These are phyloP conservation scores for Tylopilus sp. DNA, from an alignment of 1,284 basidiomycete species.

Conservation along the genomic window DNA sequence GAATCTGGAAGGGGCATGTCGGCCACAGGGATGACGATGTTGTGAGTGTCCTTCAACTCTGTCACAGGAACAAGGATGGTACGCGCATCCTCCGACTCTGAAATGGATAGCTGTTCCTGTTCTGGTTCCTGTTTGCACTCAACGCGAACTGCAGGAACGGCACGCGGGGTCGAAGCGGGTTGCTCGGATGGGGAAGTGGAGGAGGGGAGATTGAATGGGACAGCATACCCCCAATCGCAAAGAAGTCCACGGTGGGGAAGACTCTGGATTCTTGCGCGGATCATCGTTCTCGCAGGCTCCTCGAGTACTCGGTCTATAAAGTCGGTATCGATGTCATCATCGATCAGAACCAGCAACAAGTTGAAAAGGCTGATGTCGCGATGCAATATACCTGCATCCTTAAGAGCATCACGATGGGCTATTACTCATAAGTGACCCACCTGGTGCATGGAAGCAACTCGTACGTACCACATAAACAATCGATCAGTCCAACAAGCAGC, in stretches of 20 bases:
- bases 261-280: not conserved
- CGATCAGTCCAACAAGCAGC: no score
- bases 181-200: not conserved
- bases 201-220: no score
- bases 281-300: not conserved
- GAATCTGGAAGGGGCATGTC: not conserved
- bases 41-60: not conserved
- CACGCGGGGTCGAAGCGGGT: not conserved
- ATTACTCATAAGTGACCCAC: no score
- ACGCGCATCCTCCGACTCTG: no score
- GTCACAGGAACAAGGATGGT: no score
- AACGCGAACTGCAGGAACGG: not conserved
- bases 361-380: slow-evolving; percentile 17
- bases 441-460: no score
- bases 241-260: no score
- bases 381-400: slow-evolving; percentile 3
- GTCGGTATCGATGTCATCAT: not conserved
- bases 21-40: slow-evolving; percentile 2
- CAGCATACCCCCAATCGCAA: no score
- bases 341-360: slow-evolving; percentile 1
- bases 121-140: not conserved
- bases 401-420: slow-evolving; percentile 9
- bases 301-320: not conserved
- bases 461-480: slow-evolving; percentile 5
- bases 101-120: no score